Conservation (phyloP, 768 basidiomycete genomes). For the Lentinula guzmanii region DNA sequence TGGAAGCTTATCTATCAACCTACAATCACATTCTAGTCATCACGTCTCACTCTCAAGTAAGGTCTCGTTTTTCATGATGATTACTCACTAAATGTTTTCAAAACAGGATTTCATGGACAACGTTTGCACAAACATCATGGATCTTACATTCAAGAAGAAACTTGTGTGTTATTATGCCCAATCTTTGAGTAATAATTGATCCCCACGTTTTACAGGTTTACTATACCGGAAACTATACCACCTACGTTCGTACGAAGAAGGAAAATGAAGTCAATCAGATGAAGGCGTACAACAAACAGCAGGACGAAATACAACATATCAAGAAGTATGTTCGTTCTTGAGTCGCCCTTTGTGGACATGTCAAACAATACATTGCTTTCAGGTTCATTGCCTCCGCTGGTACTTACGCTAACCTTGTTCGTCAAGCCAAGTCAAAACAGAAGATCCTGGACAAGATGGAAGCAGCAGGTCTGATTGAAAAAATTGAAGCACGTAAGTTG, state of each 20-base stretch:
- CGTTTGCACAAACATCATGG: conserved; percentile 98
- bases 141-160: conserved; percentile 88
- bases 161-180: conserved; percentile 94
- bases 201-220: conserved; percentile 92
- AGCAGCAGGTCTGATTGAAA: conserved; percentile 94
- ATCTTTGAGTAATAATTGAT: conserved; percentile 84
- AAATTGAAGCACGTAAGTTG: conserved; percentile 52
- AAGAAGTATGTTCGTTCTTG: conserved; percentile 65
- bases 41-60: conserved; percentile 93
- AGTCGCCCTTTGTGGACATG: not conserved
- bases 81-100: conserved; percentile 80
- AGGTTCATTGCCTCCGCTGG: conserved; percentile 99
- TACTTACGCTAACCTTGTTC: conserved; percentile 98
- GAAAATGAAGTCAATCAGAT: conserved; percentile 99
- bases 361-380: conserved; percentile 1
- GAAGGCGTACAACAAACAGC: conserved; percentile 98
- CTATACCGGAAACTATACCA: conserved; percentile 96
- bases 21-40: conserved; percentile 99
- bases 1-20: conserved; percentile 95
- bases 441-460: conserved; percentile 99
- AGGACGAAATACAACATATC: conserved; percentile 97
- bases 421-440: conserved; percentile 98
- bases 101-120: conserved; percentile 30
- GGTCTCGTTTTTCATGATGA: conserved; percentile 96
- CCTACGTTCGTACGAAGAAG: conserved; percentile 90